Percentiles rank a stretch among this genome's conserved stretches.
phyloP scores from a whole-genome alignment of 73 alveolate genomes.

The Uronychia setigera region DNA sequence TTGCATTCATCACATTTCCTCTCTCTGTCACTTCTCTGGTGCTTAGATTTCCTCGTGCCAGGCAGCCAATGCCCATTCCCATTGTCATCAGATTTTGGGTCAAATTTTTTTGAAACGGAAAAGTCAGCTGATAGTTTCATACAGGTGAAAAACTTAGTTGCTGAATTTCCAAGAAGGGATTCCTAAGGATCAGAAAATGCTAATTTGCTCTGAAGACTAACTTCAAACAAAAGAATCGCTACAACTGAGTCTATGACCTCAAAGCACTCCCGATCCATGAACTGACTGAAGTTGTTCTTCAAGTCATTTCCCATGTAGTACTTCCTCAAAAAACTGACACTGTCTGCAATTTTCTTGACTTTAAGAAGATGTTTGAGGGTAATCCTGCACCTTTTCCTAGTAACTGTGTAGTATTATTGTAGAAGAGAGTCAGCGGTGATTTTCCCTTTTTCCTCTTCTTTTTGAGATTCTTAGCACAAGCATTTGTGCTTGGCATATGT shows the following conservation, averaged over 20 bases:
- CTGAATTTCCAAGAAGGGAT: neutral
- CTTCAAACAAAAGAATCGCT: neutral
- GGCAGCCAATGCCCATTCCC: neutral
- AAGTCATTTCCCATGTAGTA: conserved; percentile 4
- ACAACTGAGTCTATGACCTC: conserved; percentile 1
- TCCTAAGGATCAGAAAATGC: neutral
- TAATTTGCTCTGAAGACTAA: neutral
- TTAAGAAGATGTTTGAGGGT: conserved; percentile 27
- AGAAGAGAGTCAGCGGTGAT: neutral
- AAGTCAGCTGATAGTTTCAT: neutral
- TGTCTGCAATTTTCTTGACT: conserved; percentile 51
- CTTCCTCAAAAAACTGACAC: conserved; percentile 39
- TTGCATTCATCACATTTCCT: neutral
- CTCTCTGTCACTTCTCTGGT: neutral
- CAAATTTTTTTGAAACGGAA: neutral
- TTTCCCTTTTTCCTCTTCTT: neutral
- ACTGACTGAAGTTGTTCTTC: neutral
- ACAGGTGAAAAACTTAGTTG: neutral
- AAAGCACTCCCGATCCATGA: neutral
- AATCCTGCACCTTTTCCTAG: conserved; percentile 11
- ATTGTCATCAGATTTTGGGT: neutral
- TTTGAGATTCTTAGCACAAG: neutral
- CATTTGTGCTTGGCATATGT: neutral
- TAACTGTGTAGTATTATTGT: neutral
- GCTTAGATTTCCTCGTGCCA: neutral